Evolutionary conservation across 805 yeast species (phyloP), one percentile per base, ranked within the genome.

Genomic region (Jamesozyma hellenica): DNA sequence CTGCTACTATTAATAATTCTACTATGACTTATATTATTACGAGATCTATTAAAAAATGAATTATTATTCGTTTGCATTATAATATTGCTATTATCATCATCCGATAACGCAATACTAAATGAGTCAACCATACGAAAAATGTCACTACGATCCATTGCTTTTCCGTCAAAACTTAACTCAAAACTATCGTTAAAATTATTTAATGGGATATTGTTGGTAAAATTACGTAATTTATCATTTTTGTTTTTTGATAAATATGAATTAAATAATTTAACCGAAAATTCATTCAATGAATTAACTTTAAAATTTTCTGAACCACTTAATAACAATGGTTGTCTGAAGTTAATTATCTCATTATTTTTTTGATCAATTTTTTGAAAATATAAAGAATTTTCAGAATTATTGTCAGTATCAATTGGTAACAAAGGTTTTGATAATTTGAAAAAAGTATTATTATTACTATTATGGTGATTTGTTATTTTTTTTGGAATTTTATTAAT

Each of bases 111-210:
- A 2, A 62, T 56, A 36, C 60, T 56, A 35, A 60, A 61, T 4
- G 65, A 58, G 41, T 67, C 70, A 4, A 66, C 68, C 48, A 67
- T 52, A 34, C 64, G 59, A 31, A 65, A 64, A 12, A 65, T 47
- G 48, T 67, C 72, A 41, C 63, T 63, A 39, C 59, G 60, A 48
- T 66, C 67, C 59, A 67, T 53, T 2, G 71, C 72, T 42, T 67
- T 67, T 9, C 72, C 72, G 45, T 67, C 72, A 42, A 67, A 67
- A 50, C 70, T 65, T 38, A 67, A 42, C 18, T 67, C 72, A 53
- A 65, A 61, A 38, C 55, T 53, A 27, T 56, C 52, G 18, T 42
- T 34, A 28, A 29, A 21, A 11, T 29, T 32, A 32, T 32, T 25
- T 5, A 26, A 4, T 21, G 35, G 10, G 4, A 14, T 25, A 21